Evolutionary conservation across 805 yeast genomes (phyloP).

Genomic region (Candida morakotiae): DNA sequence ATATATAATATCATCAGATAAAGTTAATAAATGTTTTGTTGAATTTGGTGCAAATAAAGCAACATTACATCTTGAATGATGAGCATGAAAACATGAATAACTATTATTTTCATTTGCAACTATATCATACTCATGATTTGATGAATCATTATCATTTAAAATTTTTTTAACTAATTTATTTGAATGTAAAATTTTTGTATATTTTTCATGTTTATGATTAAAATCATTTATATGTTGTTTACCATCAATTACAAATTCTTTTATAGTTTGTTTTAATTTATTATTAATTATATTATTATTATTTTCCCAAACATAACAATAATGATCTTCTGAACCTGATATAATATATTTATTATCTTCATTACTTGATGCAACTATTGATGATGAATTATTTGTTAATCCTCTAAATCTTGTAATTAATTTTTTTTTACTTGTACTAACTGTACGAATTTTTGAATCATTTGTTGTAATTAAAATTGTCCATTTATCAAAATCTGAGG

Average conservation of each 20-base stretch:
- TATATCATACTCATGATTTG: constrained; percentile 14
- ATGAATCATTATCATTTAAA: constrained; percentile 20
- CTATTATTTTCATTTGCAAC: constrained; percentile 51
- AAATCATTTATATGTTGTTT: constrained; percentile 30
- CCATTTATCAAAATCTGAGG: constrained; percentile 28
- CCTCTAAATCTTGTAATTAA: constrained; percentile 74
- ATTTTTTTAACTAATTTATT: constrained; percentile 24
- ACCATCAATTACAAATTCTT: constrained; percentile 32
- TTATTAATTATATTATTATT: constrained; percentile 39
- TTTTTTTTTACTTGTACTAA: constrained; percentile 49
- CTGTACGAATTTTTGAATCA: constrained; percentile 73
- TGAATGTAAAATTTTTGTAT: constrained; percentile 24
- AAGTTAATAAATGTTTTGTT: constrained; percentile 59
- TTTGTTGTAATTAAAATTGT: constrained; percentile 63
- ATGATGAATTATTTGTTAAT: constrained; percentile 62
- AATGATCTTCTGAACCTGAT: constrained; percentile 83
- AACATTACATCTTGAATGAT: constrained; percentile 66
- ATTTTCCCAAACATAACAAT: constrained; percentile 78
- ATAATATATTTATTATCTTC: constrained; percentile 58
- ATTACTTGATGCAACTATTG: constrained; percentile 61
- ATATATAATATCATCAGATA: constrained; percentile 76
- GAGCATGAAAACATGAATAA: constrained; percentile 73
- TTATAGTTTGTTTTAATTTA: constrained; percentile 29
- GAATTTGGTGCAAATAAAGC: constrained; percentile 74
- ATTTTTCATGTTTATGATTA: constrained; percentile 23